A percentile compares a stretch with the other conserved stretches of the same genome.
Evolutionary conservation across 2,329 filamentous ascomycete species (phyloP).

Genomic region (Cladosporium sp.): DNA sequence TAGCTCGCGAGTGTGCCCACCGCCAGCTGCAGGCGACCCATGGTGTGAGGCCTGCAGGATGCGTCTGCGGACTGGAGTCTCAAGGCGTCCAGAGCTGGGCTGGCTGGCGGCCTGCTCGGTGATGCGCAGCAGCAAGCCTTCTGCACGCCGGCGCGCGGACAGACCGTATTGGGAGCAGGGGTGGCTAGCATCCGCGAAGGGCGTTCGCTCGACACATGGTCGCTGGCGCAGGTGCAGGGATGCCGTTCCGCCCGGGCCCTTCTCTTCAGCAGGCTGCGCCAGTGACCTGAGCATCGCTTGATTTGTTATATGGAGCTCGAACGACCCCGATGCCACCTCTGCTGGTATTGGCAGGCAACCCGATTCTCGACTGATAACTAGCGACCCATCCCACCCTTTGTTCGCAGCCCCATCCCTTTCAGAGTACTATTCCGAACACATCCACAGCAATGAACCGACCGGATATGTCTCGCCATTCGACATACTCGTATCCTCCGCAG

Average conservation of each 20-base stretch:
- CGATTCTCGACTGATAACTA: not conserved
- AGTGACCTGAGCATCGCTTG: conserved; percentile 13
- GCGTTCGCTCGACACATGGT: conserved; percentile 12
- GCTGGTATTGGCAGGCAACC: not conserved
- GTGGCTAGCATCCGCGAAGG: conserved; percentile 12
- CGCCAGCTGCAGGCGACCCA: conserved; percentile 10
- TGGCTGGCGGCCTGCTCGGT: not conserved
- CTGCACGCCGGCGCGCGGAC: conserved; percentile 9
- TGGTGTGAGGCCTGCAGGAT: conserved; percentile 11
- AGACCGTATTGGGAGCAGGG: conserved; percentile 13
- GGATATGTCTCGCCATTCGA: conserved; percentile 42
- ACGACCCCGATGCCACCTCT: conserved; percentile 1
- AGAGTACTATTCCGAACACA: not conserved
- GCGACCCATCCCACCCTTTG: not conserved
- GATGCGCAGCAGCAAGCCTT: conserved; percentile 8
- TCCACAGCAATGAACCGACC: conserved; percentile 22
- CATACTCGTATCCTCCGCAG: conserved; percentile 39
- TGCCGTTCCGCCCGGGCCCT: conserved; percentile 9
- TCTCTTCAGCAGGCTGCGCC: conserved; percentile 10
- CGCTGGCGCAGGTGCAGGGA: conserved; percentile 6
- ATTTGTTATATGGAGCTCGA: conserved; percentile 12
- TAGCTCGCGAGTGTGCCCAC: conserved; percentile 12
- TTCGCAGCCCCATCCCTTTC: not conserved
- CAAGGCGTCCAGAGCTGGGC: conserved; percentile 9
- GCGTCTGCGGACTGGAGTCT: conserved; percentile 8